Conservation (phyloP, 352 stramenopile species). For the Globisporangium spiculum region DNA sequence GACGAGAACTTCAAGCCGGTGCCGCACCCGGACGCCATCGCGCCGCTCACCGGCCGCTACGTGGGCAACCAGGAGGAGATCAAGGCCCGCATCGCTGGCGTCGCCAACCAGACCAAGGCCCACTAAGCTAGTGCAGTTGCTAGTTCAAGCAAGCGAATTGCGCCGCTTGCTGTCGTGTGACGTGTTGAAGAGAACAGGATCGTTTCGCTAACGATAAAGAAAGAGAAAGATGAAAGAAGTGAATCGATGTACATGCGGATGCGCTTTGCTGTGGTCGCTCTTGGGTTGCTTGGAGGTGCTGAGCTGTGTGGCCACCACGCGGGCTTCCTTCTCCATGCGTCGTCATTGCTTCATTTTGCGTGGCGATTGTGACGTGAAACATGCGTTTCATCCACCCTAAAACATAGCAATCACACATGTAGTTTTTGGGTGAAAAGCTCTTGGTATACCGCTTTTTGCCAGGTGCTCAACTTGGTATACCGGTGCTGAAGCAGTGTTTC, state of each 20-base stretch:
- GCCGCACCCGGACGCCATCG: slow-evolving; percentile 90
- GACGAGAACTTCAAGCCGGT: slow-evolving; percentile 98
- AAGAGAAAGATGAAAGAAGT: no score
- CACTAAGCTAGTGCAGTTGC: slow-evolving; percentile 35
- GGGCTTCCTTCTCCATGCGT: no score
- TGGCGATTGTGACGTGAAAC: background rate
- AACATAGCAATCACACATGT: background rate
- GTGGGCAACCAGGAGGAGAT: slow-evolving; percentile 97
- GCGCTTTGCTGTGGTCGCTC: no score
- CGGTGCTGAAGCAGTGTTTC: no score
- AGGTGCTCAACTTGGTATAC: no score
- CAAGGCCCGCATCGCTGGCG: slow-evolving; percentile 93
- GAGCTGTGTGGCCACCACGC: no score
- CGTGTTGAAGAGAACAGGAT: background rate
- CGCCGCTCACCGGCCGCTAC: slow-evolving; percentile 73
- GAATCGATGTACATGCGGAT: no score
- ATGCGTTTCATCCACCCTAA: background rate
- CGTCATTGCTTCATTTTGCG: no score
- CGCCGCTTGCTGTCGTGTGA: background rate
- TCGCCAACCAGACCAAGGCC: slow-evolving; percentile 96
- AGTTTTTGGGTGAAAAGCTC: no score
- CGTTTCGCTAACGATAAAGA: no score
- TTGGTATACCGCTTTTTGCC: no score
- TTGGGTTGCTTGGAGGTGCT: no score
- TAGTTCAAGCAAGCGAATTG: background rate